Conservation (phyloP, 1,139 yeast species). For the Zygosaccharomyces sapae region DNA sequence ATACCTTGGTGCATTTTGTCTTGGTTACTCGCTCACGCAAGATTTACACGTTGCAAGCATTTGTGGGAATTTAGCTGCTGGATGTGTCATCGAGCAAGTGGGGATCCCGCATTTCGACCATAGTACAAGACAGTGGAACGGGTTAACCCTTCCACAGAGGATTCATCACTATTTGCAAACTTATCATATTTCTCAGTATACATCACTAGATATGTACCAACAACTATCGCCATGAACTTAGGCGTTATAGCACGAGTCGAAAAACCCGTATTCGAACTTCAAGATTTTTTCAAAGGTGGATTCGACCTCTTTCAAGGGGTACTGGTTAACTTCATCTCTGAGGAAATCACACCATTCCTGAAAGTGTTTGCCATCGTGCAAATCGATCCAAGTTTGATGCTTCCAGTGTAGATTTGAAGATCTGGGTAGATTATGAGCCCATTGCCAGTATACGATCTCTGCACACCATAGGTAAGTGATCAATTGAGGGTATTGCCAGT, state of each 20-base stretch:
- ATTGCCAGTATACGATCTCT: conserved; percentile 50
- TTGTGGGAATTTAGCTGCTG: conserved; percentile 75
- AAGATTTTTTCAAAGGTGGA: conserved; percentile 38
- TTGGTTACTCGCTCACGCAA: conserved; percentile 51
- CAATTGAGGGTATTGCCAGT: conserved; percentile 41
- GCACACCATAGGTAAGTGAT: conserved; percentile 45
- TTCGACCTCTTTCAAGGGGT: conserved; percentile 36
- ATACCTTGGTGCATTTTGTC: conserved; percentile 74
- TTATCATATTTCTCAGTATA: conserved; percentile 10
- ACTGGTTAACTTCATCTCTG: conserved; percentile 44
- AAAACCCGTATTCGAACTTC: conserved; percentile 44
- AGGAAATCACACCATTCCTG: conserved; percentile 47
- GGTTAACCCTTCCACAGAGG: conserved; percentile 30
- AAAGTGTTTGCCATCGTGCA: conserved; percentile 49
- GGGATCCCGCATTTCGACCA: conserved; percentile 56
- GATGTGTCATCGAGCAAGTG: conserved; percentile 68
- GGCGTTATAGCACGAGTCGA: conserved; percentile 45
- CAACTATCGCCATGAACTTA: conserved; percentile 8
- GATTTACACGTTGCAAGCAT: conserved; percentile 57
- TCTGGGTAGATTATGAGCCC: conserved; percentile 43
- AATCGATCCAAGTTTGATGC: conserved; percentile 48
- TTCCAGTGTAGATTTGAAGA: conserved; percentile 41
- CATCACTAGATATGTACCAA: conserved; percentile 11
- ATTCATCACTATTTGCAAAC: conserved; percentile 19
- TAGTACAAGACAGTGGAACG: conserved; percentile 53